A percentile compares a stretch with the other conserved stretches of the same genome.
phyloP scores from a whole-genome alignment of 148 eudicot genomes.

The Camellia granthamiana region DNA sequence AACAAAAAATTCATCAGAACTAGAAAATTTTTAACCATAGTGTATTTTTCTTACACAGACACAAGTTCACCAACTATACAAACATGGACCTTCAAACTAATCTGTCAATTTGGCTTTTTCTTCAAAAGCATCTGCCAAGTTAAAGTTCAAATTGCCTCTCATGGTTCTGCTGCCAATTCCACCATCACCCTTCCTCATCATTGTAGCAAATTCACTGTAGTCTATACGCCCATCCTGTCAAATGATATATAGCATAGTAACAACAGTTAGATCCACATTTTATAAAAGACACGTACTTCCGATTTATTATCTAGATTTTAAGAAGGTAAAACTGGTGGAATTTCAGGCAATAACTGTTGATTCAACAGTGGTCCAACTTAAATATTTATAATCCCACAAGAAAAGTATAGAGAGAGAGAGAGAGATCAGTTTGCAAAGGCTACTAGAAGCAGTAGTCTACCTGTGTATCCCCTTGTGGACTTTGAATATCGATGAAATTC shows the following conservation, averaged over 20 bases:
- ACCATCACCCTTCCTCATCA: slow-evolving; percentile 73
- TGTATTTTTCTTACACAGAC: slow-evolving; percentile 3
- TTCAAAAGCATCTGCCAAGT: slow-evolving; percentile 59
- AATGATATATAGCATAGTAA: not conserved
- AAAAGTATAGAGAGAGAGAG: no score
- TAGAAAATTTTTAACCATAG: not conserved
- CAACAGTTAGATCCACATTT: no score
- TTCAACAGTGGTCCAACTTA: no score
- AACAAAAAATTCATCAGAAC: not conserved
- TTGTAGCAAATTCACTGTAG: slow-evolving; percentile 63
- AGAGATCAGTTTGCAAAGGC: no score
- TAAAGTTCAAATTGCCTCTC: slow-evolving; percentile 64
- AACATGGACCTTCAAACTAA: not conserved
- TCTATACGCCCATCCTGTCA: slow-evolving; percentile 71
- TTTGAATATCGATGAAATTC: no score
- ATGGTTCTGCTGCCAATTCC: slow-evolving; percentile 59
- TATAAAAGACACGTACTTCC: no score
- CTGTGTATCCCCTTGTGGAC: no score
- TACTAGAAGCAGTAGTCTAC: no score
- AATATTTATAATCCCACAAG: no score
- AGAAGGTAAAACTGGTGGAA: no score
- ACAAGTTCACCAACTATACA: not conserved
- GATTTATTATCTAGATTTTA: no score
- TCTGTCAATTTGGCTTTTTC: slow-evolving; percentile 14
- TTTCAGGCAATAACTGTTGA: no score